Evolutionary conservation across 495 filamentous ascomycete species (phyloP), one percentile per base, ranked within the genome.

Genomic region (Aspergillus leporis): DNA sequence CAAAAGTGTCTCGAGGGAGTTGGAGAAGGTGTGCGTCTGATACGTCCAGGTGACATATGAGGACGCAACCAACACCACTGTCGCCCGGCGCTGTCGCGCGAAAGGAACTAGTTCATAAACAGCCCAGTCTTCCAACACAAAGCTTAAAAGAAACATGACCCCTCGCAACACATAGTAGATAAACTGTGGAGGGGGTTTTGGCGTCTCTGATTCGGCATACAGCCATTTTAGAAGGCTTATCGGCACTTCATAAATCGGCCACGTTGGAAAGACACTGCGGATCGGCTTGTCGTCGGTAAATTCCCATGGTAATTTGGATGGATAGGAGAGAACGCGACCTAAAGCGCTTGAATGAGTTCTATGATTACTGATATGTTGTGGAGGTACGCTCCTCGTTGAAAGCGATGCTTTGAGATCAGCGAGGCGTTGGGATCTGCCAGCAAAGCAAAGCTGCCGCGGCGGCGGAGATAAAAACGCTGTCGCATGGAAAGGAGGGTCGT

Each of bases 21-120:
- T 98, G 69, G 94, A 98, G 75, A 98, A 98, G 34, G 95, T 98
- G 78, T 98, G 94, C 43, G 90, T 96, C 77, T 98, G 94, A 77
- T 90, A 96, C 43, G 95, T 97, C 95, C 94, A 98, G 49, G 94
- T 98, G 63, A 97, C 93, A 74, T 98, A 98, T 22, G 90, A 95
- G 16, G 94, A 98, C 45, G 93, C 93, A 51, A 96, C 86, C 50
- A 98, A 75, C 31, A 92, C 78, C 40, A 94, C 77, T 19, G 90
- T 90, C 38, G 84, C 76, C 61, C 81, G 84, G 56, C 91, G 84
- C 64, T 92, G 85, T 53, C 86, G 83, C 60, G 85, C 84, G 25
- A 87, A 87, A 59, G 85, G 86, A 30, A 96, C 83, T 49, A 97
- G 80, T 66, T 98, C 95, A 78, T 96, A 86, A 53, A 98, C 82